Base-by-base conservation (phyloP, 108 stramenopile genomes). In the Nannochloropsis oceanica region DNA sequence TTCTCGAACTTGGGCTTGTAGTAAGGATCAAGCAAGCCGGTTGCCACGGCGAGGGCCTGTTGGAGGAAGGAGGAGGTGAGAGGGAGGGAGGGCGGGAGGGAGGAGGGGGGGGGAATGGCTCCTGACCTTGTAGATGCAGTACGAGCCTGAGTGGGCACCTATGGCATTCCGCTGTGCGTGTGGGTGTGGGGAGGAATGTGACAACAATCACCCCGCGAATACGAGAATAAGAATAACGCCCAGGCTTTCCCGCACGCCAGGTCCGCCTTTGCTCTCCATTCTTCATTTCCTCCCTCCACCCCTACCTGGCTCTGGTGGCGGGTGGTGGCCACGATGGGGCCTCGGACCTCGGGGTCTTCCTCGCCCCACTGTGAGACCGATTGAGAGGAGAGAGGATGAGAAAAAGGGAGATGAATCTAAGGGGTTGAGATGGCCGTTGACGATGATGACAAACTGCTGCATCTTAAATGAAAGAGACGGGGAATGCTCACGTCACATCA, bases 141-240 rank as follows among this genome's bases (percentile, higher is more conserved):
- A 99, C 34, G 92, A 92, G 12, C 98, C 98, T 26, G 93, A 92
- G 85, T 99, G 98, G 0, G 98, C 98, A 0, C 98, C 98, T 87
- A 99, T 99, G 87, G 97, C 96, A 90, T 99, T 99, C 80, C 98
- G 93, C 86, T 34, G 34, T 34, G 34, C 5, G 34, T 34, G 34
- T 34, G 34, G 1, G 34, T 34, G 34, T 34, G 34, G 1, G 34
- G 34, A 5, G 5, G 1, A 34, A 34, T 34, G 34, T 34, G 34
- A 34, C 34, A 34, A 3, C 34, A 34, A 34, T 5, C 1, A 34
- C 1, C 34, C 1, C 34, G 5, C 5, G 34, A 34, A 34, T 34
- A 5, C 34, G 5, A 34, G 34, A 34, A 34, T 34, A 1, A 34
- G 34, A 34, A 34, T 5, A 3, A 34, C 34, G 34, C 34, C 34